Evolutionary conservation across 192 early-diverging fungal genomes (phyloP).

Genomic region (Coemansia sp.): DNA sequence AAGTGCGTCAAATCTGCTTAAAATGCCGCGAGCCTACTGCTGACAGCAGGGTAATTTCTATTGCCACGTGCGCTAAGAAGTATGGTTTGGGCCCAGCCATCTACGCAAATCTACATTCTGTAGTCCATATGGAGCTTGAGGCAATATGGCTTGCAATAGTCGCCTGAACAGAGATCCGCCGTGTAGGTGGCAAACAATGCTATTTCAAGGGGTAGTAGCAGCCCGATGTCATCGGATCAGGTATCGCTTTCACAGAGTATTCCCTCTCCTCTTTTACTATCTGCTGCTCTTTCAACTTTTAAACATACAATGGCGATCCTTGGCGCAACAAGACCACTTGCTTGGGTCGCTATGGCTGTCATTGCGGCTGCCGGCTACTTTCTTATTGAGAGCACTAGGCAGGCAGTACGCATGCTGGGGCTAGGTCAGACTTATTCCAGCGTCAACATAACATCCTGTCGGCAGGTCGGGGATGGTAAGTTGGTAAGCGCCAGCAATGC

Average conservation of each 20-base stretch:
- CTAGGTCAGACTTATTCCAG: slow-evolving; percentile 24
- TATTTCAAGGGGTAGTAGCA: too few species aligned
- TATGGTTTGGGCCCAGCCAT: too few species aligned
- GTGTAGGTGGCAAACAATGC: too few species aligned
- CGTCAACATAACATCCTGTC: slow-evolving; percentile 47
- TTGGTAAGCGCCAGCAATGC: not conserved
- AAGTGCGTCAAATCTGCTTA: not conserved
- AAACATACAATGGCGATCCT: not conserved
- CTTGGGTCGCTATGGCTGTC: not conserved
- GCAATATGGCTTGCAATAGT: too few species aligned
- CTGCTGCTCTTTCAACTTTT: not conserved
- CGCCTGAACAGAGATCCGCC: too few species aligned
- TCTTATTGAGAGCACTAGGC: slow-evolving; percentile 5
- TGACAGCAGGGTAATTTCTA: too few species aligned
- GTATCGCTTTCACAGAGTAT: too few species aligned
- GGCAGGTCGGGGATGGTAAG: slow-evolving; percentile 43
- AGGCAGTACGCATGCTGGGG: slow-evolving; percentile 16
- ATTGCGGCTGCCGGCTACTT: slow-evolving; percentile 3
- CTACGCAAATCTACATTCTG: too few species aligned
- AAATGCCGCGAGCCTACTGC: too few species aligned
- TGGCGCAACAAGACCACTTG: not conserved
- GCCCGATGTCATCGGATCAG: too few species aligned
- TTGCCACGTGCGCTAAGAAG: too few species aligned
- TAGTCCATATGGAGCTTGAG: too few species aligned
- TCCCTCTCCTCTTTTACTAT: not conserved